Base-by-base conservation (phyloP, 2,329 filamentous ascomycete species). In the Davidsoniella australis region DNA sequence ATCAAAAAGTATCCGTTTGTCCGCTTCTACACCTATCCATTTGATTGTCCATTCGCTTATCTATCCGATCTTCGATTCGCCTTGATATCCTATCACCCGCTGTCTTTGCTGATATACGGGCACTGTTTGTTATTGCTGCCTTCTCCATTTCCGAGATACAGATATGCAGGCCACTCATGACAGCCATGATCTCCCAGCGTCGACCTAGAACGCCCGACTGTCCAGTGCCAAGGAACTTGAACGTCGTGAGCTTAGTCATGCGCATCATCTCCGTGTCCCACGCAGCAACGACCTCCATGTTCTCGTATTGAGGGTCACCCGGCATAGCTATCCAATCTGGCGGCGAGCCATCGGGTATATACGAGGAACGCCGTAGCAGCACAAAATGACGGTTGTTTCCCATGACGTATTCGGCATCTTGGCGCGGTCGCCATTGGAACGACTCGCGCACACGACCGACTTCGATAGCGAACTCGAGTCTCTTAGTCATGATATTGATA, bases 381-480 rank as follows among this genome's bases (percentile, higher is more conserved):
- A 69, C 68, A 63, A 63, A 67, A 7, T 67, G 66, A 10, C 56
- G 54, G 3, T 54, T 57, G n/a, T 56, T 50, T 5, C 60, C 56
- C 20, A 58, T 60, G 2, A 68, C 57, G 4, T 53, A 54, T 38
- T 55, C 57, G 26, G 53, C 52, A 40, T 63, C 63, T 33, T 56
- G 56, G 51, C 61, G 63, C 52, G 62, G 59, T 2, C 66, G 63
- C 68, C 68, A 71, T 58, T 69, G 63, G 54, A 67, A 70, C 16
- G 53, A 44, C 55, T 69, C 67, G 18, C 48, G 54, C 55, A 42
- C 57, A 9, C 47, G 45, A 33, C 60, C 57, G 26, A 64, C 58
- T 49, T 65, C 61, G 47, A 67, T 59, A 37, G 53, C 42, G 51
- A 69, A 66, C n/a, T 50, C 45, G 46, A 62, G 64, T 3, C 50